Evolutionary conservation across 805 yeast genomes (phyloP).

Genomic region (Saccharomycopsis sp.): DNA sequence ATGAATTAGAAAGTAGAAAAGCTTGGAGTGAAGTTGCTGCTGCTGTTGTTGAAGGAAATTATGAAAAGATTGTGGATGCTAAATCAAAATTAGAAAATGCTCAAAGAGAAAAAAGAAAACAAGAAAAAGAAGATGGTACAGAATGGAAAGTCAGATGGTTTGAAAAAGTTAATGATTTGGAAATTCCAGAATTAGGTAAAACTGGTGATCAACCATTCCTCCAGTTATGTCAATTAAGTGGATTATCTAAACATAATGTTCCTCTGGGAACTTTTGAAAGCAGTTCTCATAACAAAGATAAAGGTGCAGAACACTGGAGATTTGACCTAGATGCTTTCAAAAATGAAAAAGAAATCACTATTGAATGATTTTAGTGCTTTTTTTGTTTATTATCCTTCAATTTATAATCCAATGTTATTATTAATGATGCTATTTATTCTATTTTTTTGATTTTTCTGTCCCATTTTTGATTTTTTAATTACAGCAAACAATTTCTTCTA

Average conservation of each 20-base stretch:
- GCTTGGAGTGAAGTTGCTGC: conserved; percentile 90
- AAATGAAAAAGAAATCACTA: conserved; percentile 43
- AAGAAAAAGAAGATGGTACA: conserved; percentile 53
- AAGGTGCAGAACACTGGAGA: conserved; percentile 54
- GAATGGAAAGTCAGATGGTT: conserved; percentile 84
- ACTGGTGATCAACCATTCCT: conserved; percentile 24
- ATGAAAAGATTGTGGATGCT: conserved; percentile 60
- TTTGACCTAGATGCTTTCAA: conserved; percentile 44
- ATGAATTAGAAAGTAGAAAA: conserved; percentile 69
- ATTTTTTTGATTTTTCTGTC: too few relatives aligned
- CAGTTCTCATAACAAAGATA: conserved; percentile 27
- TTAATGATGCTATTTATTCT: too few relatives aligned
- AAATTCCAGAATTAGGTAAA: conserved; percentile 22
- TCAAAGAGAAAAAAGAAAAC: conserved; percentile 73
- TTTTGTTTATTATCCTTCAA: too few relatives aligned
- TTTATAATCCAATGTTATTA: too few relatives aligned
- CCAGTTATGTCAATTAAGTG: conserved; percentile 35
- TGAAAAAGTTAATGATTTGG: conserved; percentile 31
- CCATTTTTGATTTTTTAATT: too few relatives aligned
- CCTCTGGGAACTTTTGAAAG: conserved; percentile 48
- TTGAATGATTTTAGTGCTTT: too few relatives aligned
- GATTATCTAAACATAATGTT: conserved; percentile 50
- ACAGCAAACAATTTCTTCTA: too few relatives aligned
- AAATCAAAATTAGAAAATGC: conserved; percentile 73
- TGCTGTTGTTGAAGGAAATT: conserved; percentile 70